A percentile compares a stretch with the other conserved stretches of the same genome.
These are phyloP conservation scores for Kodamaea neixiangensis DNA, from an alignment of 805 yeast species.

Conservation along the genomic window DNA sequence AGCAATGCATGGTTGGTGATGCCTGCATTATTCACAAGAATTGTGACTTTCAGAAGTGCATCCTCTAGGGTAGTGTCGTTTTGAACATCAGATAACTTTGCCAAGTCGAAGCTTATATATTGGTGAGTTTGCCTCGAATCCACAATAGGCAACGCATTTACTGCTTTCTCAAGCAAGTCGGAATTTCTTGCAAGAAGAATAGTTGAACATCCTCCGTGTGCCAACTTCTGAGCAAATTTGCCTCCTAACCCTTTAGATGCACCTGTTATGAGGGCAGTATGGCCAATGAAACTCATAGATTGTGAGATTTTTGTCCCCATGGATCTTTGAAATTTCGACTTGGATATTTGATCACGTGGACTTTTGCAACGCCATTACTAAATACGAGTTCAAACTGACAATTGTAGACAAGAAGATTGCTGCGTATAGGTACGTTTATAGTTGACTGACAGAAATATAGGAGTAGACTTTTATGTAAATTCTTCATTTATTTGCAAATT, in stretches of 20 bases:
- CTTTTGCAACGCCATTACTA: not conserved
- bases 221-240: constrained; percentile 52
- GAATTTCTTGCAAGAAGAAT: constrained; percentile 54
- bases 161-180: constrained; percentile 30
- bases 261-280: constrained; percentile 62
- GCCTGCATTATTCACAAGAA: constrained; percentile 69
- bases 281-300: constrained; percentile 14
- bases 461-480: too few relatives aligned
- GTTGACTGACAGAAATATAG: too few relatives aligned
- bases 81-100: constrained; percentile 4
- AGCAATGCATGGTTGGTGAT: constrained; percentile 58
- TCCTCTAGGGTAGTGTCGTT: constrained; percentile 14
- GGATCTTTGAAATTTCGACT: too few relatives aligned
- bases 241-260: constrained; percentile 71
- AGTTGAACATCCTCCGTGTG: constrained; percentile 52
- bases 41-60: constrained; percentile 37
- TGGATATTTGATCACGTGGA: not conserved
- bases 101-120: constrained; percentile 36
- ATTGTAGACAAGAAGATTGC: too few relatives aligned
- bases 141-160: constrained; percentile 16
- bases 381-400: too few relatives aligned
- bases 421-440: too few relatives aligned
- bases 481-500: too few relatives aligned
- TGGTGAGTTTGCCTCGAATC: constrained; percentile 27
- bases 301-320: not conserved